phyloP scores from a whole-genome alignment of 495 filamentous ascomycete species.

The Daldinia grandis region DNA sequence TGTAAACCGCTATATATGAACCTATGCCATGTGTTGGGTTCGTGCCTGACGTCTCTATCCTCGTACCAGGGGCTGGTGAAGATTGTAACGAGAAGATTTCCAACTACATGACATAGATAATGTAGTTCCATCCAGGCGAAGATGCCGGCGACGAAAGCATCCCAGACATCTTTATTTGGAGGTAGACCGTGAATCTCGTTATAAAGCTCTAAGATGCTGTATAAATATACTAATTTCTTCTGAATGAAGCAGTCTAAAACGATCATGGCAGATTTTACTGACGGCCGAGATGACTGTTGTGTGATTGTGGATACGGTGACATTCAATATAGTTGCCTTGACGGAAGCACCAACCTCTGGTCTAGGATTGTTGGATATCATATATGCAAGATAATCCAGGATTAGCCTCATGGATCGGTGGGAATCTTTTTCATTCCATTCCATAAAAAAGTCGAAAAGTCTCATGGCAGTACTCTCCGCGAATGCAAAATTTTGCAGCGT shows the following conservation, averaged over 20 bases:
- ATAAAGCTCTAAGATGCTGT: slow-evolving; percentile 51
- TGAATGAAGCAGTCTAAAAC: slow-evolving; percentile 66
- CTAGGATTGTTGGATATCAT: slow-evolving; percentile 61
- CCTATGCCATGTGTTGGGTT: slow-evolving; percentile 55
- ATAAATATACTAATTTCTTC: slow-evolving; percentile 58
- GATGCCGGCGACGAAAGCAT: slow-evolving; percentile 54
- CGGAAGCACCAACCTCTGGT: slow-evolving; percentile 41
- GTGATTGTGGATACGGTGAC: slow-evolving; percentile 60
- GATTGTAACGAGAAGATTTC: slow-evolving; percentile 68
- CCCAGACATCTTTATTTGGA: slow-evolving; percentile 47
- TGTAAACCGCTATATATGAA: slow-evolving; percentile 59
- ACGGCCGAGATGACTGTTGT: slow-evolving; percentile 57
- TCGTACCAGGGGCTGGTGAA: slow-evolving; percentile 54
- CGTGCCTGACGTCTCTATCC: slow-evolving; percentile 45
- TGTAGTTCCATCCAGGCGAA: slow-evolving; percentile 69
- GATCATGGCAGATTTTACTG: slow-evolving; percentile 70
- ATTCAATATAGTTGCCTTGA: slow-evolving; percentile 53
- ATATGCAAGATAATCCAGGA: slow-evolving; percentile 66
- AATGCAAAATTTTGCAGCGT: slow-evolving; percentile 56
- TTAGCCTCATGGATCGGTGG: slow-evolving; percentile 76
- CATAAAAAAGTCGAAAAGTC: slow-evolving; percentile 74
- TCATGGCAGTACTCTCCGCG: slow-evolving; percentile 61
- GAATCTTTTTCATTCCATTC: slow-evolving; percentile 77
- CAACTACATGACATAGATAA: slow-evolving; percentile 70
- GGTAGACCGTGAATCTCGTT: slow-evolving; percentile 41